Percentiles rank a stretch among this genome's conserved stretches.
Conservation (phyloP, 2,329 filamentous ascomycete species). For the Scedosporium minutisporum region DNA sequence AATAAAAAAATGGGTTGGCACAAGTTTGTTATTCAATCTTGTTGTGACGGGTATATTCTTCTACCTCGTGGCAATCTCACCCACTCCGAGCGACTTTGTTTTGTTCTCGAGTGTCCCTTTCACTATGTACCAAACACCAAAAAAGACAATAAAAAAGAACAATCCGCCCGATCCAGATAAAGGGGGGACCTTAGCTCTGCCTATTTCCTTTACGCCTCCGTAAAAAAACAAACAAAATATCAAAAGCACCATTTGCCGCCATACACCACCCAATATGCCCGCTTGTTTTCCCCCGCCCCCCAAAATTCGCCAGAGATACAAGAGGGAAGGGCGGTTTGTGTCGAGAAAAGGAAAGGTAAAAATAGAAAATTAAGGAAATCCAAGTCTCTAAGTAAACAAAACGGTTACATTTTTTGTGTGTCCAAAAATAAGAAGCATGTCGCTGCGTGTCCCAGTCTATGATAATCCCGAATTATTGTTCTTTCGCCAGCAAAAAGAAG, state of each 20-base stretch:
- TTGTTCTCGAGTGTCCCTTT: no score
- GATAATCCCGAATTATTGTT: background rate
- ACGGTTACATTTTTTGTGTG: no score
- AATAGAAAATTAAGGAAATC: background rate
- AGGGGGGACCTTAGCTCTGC: no score
- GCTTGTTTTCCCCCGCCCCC: background rate
- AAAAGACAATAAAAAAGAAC: no score
- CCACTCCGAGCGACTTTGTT: no score
- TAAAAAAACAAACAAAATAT: background rate
- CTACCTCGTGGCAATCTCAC: no score
- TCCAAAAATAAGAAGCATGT: background rate
- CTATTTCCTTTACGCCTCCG: background rate
- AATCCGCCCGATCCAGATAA: no score
- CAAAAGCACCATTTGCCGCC: background rate
- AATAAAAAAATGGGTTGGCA: no score
- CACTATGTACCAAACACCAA: no score
- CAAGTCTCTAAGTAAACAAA: background rate
- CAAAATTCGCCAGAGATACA: background rate
- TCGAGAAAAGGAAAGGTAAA: background rate
- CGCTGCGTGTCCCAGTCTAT: conserved; percentile 1
- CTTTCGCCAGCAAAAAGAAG: background rate
- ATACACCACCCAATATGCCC: background rate
- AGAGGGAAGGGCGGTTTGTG: no score
- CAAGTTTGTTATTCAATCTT: no score
- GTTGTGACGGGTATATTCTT: no score